Percentiles rank a stretch among this genome's conserved stretches.
These are phyloP conservation scores for Botryotinia globosa DNA, from an alignment of 2,329 filamentous ascomycete genomes.

Conservation along the genomic window DNA sequence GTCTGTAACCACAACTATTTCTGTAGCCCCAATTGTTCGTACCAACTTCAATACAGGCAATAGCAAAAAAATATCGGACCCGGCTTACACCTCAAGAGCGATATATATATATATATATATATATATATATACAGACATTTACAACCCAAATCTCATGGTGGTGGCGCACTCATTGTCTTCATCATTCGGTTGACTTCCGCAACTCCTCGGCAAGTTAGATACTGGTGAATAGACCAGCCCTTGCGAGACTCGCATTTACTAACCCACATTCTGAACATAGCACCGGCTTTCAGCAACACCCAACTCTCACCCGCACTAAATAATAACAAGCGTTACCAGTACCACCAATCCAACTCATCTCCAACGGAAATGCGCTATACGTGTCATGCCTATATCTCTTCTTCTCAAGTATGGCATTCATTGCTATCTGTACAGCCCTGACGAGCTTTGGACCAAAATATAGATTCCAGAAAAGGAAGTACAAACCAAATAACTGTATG, in stretches of 20 bases:
- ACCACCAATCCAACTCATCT: background rate
- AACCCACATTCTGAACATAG: background rate
- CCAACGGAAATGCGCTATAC: background rate
- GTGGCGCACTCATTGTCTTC: background rate
- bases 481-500: no score
- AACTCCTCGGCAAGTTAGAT: background rate
- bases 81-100: background rate
- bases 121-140: background rate
- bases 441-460: background rate
- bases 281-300: background rate
- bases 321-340: background rate
- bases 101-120: background rate
- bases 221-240: background rate
- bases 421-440: background rate
- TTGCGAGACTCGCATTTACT: background rate
- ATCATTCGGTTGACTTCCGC: rapidly evolving
- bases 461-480: background rate
- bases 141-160: background rate
- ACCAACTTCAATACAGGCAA: no score
- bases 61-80: no score
- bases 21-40: no score
- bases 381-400: background rate
- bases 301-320: background rate
- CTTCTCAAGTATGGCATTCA: background rate
- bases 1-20: no score